A percentile compares a stretch with the other conserved stretches of the same genome.
Conservation (phyloP, 768 basidiomycete genomes). For the Lactarius indigo region DNA sequence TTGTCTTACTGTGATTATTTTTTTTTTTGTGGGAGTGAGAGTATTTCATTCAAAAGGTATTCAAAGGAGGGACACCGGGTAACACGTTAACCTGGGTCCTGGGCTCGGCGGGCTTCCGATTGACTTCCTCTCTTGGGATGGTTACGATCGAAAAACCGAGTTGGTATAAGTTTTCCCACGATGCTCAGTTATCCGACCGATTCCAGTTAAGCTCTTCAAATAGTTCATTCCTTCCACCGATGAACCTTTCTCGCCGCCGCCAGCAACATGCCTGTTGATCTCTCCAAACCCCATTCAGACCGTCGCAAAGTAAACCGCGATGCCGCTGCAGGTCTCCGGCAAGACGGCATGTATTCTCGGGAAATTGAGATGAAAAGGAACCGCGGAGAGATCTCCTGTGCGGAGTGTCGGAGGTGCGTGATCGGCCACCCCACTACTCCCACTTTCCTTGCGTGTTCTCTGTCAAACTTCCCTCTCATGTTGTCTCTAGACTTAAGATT, state of each 20-base stretch:
- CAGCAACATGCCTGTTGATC: constrained; percentile 52
- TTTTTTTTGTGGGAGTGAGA: neutral
- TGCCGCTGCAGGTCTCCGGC: constrained; percentile 48
- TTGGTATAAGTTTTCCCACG: constrained; percentile 8
- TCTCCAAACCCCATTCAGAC: constrained; percentile 41
- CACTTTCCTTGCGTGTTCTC: constrained; percentile 1
- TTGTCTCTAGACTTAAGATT: constrained; percentile 57
- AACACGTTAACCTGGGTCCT: neutral
- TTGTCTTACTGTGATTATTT: neutral
- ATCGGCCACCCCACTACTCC: constrained; percentile 26
- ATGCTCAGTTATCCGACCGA: neutral
- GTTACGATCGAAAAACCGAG: constrained; percentile 2
- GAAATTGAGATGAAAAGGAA: constrained; percentile 74
- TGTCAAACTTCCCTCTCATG: constrained; percentile 4
- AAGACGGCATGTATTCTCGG: constrained; percentile 52
- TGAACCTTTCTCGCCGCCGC: constrained; percentile 1
- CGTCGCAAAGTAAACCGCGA: constrained; percentile 46
- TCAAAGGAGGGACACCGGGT: neutral
- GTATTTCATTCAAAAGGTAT: neutral
- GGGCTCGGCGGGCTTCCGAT: neutral
- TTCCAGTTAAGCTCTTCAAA: constrained; percentile 21
- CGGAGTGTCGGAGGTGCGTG: constrained; percentile 75
- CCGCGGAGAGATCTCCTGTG: constrained; percentile 72
- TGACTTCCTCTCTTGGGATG: constrained; percentile 2
- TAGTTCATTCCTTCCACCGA: neutral